A percentile compares a stretch with the other conserved stretches of the same genome.
Evolutionary conservation across 2,329 filamentous ascomycete genomes (phyloP).

Genomic region (Beauveria asiatica): DNA sequence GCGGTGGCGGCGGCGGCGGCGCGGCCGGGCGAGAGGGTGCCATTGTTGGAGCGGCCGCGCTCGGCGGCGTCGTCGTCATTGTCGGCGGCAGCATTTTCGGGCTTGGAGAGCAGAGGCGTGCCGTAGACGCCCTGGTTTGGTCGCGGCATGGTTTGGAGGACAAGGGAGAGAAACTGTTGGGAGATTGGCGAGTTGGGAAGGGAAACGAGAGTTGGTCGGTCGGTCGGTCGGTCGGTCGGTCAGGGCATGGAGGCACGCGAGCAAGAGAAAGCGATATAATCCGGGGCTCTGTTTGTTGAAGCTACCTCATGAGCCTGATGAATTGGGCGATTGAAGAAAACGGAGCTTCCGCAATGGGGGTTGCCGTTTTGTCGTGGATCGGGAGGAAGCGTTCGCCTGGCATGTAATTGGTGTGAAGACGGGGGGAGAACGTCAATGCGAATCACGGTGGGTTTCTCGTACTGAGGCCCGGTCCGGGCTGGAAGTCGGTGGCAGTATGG

Average conservation of each 20-base stretch:
- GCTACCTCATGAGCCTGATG: not conserved
- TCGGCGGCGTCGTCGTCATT: slow-evolving; percentile 17
- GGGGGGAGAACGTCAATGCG: not conserved
- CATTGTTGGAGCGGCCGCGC: slow-evolving; percentile 18
- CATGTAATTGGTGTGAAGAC: not conserved
- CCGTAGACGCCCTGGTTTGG: slow-evolving; percentile 37
- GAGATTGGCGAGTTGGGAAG: not conserved
- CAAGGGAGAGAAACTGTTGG: no score
- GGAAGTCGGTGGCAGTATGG: no score
- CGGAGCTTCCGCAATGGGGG: not conserved
- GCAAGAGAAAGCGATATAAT: not conserved
- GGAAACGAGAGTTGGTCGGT: not conserved
- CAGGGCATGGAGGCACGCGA: slow-evolving; percentile 2
- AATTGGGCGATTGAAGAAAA: not conserved
- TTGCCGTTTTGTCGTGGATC: not conserved
- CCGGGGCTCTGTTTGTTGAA: not conserved
- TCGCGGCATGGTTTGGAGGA: slow-evolving; percentile 29
- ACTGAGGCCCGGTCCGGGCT: no score
- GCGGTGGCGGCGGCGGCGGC: slow-evolving; percentile 22
- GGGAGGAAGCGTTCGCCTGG: not conserved
- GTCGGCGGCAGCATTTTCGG: slow-evolving; percentile 16
- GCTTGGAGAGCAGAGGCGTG: slow-evolving; percentile 32
- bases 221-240: not conserved
- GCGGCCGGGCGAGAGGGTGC: slow-evolving; percentile 16
- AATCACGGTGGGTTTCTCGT: no score